Evolutionary conservation across 140 eudicot genomes (phyloP), one percentile per base, ranked within the genome.

Genomic region (Anethum foeniculum): DNA sequence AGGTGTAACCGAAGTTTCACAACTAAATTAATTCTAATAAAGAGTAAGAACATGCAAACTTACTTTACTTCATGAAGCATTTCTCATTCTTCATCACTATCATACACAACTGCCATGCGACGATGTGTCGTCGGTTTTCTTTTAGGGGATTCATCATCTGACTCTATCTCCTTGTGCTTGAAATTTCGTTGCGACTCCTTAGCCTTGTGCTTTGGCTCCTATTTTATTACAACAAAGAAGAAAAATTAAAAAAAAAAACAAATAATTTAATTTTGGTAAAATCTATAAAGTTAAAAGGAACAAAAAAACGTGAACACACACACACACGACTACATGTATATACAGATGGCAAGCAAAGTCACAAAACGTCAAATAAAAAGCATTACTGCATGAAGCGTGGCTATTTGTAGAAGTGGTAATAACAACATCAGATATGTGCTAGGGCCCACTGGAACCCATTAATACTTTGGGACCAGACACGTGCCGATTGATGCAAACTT

Each of bases 141-240:
- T 75, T 86, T 92, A 54, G 96, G 96, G 85, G 97, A 89, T 34
- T 92, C 99, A 81, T 92, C 97, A 27, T 92, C 99, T 58, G 97
- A 95, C 76, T 95, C 97, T 36, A 92, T 88, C 84, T 80, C 97
- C 88, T 91, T 91, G 77, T 97, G 89, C 84, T 90, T 95, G 78
- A 81, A 79, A 83, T 88, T 87, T 77, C 96, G 80, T 82, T 87
- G 87, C 4, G 93, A 85, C 47, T 79, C 88, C 85, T 83, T 86
- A 21, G 82, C 88, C 86, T 84, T 92, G 48, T 88, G 93, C 92
- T 85, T 90, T 36, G 89, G 90, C 85, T 88, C 99, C 99, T 95
- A 81, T 69, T 62, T 28, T n/a, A 71, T 69, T 79, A 54, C 65
- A 25, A 47, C 47, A 39, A 23, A 13, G 18, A 56, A 6, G 10